Base-by-base conservation (phyloP, 768 basidiomycete species). In the Strobilomyces echinocephalus region DNA sequence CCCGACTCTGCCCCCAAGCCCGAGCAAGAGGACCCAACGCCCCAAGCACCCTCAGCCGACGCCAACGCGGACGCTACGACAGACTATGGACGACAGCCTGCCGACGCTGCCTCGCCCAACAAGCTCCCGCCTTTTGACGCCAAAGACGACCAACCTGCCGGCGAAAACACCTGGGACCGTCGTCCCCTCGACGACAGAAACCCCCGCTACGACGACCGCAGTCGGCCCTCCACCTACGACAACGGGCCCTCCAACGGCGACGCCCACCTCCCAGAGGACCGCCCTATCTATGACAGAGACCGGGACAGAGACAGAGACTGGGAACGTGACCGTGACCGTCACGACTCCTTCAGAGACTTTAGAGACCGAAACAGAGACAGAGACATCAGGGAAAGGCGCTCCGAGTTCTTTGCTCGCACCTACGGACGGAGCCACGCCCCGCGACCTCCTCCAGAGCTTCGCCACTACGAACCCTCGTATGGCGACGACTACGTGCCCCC, bases 401-500 rank as follows among this genome's bases (percentile, higher is more conserved):
- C 71, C 38, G 73, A 74, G 21, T 69, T 69, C 41, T 64, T 64
- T 55, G 69, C 69, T 44, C 73, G 71, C 53, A 72, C 70, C 42
- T 76, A 72, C 56, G 74, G 67, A 52, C 72, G 65, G 62, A 69
- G 63, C 55, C 72, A 74, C 56, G 61, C 64, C 20, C 74, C 76
- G 16, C 66, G 76, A 41, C 75, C 74, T 21, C 76, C 74, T 24
- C 72, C 74, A 46, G 78, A 79, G 46, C 71, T 73, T 46, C 73
- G 79, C 26, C 77, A 79, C 43, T 79, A 76, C 54, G 77, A 80
- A 18, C 70, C 76, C 8, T 69, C 72, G n/a, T 74, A 76, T 55
- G 67, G 67, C 55, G 55, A 61, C 44, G 65, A 71, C 35, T 68
- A 62, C 36, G 66, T 54, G n/a, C 64, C 69, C 39, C 64, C 66